Evolutionary conservation across 768 basidiomycete species (phyloP).

Genomic region (Auricularia sp.): DNA sequence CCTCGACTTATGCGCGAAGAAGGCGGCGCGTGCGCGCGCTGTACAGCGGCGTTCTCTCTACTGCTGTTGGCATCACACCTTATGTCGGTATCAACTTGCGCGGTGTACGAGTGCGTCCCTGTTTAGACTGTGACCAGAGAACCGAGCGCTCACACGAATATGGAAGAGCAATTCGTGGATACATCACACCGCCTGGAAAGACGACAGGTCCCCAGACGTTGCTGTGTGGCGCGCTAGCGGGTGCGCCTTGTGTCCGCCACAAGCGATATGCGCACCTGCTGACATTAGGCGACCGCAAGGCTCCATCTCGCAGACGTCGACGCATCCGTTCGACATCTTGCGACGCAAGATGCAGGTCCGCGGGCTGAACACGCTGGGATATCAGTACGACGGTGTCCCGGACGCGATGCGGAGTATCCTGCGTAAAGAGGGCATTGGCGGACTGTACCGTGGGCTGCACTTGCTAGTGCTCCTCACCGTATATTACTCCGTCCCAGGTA

Average conservation of each 20-base stretch:
- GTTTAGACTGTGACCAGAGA: not conserved
- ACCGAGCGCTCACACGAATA: not conserved
- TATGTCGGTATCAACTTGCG: constrained; percentile 72
- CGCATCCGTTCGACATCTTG: constrained; percentile 92
- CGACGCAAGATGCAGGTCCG: constrained; percentile 93
- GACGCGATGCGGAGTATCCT: constrained; percentile 66
- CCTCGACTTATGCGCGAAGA: constrained; percentile 67
- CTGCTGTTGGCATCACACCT: constrained; percentile 83
- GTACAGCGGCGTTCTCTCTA: constrained; percentile 77
- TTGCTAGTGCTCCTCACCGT: too few species aligned
- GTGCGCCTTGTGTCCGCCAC: constrained; percentile 26
- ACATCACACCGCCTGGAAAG: constrained; percentile 77
- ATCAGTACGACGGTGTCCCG: constrained; percentile 70
- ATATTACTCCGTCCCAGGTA: too few species aligned
- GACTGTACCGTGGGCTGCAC: constrained; percentile 66
- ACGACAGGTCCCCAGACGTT: constrained; percentile 58
- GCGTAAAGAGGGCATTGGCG: constrained; percentile 60
- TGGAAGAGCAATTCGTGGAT: constrained; percentile 42
- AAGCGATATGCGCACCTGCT: not conserved
- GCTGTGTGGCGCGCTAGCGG: constrained; percentile 77
- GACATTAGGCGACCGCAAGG: constrained; percentile 31
- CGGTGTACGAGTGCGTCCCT: constrained; percentile 59
- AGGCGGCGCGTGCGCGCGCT: constrained; percentile 79
- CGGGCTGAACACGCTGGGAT: constrained; percentile 54
- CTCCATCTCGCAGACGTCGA: constrained; percentile 87